Base-by-base conservation (phyloP, 345 rosid species). In the Diplotaxis tenuifolia region DNA sequence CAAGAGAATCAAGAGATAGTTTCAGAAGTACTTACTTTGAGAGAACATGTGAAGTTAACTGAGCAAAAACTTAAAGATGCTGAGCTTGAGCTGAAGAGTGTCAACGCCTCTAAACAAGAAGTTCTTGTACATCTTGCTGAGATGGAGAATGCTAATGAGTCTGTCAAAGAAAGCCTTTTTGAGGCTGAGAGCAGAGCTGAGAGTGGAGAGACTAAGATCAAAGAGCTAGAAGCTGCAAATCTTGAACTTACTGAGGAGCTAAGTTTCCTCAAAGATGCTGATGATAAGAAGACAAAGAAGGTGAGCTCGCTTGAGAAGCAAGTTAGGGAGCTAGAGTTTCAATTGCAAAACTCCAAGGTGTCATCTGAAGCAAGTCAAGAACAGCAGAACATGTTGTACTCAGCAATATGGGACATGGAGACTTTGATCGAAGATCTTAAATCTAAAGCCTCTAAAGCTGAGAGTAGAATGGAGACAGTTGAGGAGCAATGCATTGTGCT, bases 321-420 rank as follows among this genome's bases (percentile, higher is more conserved):
- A 82, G 29, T 86, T 55, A 83, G 95, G 65, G 92, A 91, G 8
- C 60, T 75, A 22, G 96, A 89, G 78, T 82, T 85, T 74, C 96
- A 87, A 38, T 47, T 84, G 42, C 91, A 85, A 75, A 85, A 95
- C 72, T 81, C 90, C 27, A 91, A 84, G 78, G 96, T 81, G 28
- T 87, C 91, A 59, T 79, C 88, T 20, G 97, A 91, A 78, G 96
- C 86, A 38, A 82, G 89, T 78, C 97, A 88, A 78, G 99, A 95
- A 81, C 97, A 95, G 80, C 97, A 91, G 67, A 91, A 87, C 73
- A 86, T 88, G 99, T 65, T 95, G 74, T 95, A 95, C 69, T 78
- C 96, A 63, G 99, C 99, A 53, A 95, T 95, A 71, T 95, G 97
- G 99, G 99, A 95, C 77, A 95, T 95, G 99, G 99, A 95, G 78